Percentiles rank a stretch among this genome's conserved stretches.
These are phyloP conservation scores for Acanthochlamys bracteata DNA, from an alignment of 106 monocot species.

Conservation along the genomic window DNA sequence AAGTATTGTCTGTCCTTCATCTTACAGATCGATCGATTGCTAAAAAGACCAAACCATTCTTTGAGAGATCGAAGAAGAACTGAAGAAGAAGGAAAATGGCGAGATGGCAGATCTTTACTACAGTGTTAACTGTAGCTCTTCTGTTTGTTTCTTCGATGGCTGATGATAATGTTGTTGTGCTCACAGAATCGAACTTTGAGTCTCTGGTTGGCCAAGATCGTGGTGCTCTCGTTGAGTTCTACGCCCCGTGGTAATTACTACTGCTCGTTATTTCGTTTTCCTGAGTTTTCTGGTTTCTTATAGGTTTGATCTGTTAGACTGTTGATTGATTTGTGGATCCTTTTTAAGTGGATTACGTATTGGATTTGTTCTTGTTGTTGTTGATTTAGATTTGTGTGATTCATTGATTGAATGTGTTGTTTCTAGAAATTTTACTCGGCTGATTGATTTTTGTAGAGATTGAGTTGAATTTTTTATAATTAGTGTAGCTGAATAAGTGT, in stretches of 20 bases:
- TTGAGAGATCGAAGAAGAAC: neutral
- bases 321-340: neutral
- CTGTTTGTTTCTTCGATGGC: conserved; percentile 23
- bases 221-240: conserved; percentile 98
- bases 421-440: too few relatives aligned
- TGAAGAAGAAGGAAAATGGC: conserved; percentile 11
- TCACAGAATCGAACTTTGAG: conserved; percentile 85
- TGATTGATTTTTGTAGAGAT: too few relatives aligned
- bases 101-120: conserved; percentile 26
- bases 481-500: too few relatives aligned
- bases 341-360: too few relatives aligned
- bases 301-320: neutral
- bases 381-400: too few relatives aligned
- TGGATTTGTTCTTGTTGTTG: too few relatives aligned
- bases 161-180: conserved; percentile 58
- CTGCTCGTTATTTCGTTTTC: too few relatives aligned
- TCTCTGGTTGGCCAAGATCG: conserved; percentile 90
- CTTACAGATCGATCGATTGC: neutral
- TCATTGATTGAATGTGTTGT: too few relatives aligned
- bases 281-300: neutral
- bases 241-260: conserved; percentile 72
- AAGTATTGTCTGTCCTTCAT: neutral
- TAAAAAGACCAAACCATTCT: too few relatives aligned
- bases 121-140: conserved; percentile 17
- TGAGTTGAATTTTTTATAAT: too few relatives aligned